These are phyloP conservation scores for Alternaria sp. DNA, from an alignment of 2,329 filamentous ascomycete species.

Conservation along the genomic window DNA sequence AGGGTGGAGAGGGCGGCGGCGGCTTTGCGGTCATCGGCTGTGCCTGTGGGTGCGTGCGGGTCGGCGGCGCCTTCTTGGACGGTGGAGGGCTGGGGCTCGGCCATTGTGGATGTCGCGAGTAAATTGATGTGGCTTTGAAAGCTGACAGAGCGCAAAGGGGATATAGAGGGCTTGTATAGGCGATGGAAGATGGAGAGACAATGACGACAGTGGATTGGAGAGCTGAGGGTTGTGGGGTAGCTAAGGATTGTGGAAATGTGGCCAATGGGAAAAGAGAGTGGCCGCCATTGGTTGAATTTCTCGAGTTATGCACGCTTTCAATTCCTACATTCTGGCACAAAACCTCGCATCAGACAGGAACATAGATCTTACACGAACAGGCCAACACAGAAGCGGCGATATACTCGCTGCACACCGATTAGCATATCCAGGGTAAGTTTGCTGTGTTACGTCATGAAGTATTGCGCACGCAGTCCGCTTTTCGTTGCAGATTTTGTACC, in stretches of 20 bases:
- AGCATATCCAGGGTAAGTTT: conserved; percentile 1
- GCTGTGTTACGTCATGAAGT: not conserved
- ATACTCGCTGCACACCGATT: not conserved
- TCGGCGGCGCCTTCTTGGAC: conserved; percentile 67
- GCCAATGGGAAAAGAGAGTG: conserved; percentile 25
- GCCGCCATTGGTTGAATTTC: conserved; percentile 19
- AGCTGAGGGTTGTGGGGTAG: conserved; percentile 16
- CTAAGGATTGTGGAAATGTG: not conserved
- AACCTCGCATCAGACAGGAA: not conserved
- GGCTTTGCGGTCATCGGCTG: conserved; percentile 79
- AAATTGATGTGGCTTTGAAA: not conserved
- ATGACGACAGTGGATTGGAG: not conserved
- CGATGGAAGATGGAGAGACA: not conserved
- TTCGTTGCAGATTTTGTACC: conserved; percentile 10
- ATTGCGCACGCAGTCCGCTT: conserved; percentile 1
- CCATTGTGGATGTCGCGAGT: conserved; percentile 55
- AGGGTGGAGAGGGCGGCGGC: conserved; percentile 75
- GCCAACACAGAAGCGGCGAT: not conserved
- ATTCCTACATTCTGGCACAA: not conserved
- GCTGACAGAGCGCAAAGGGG: not conserved
- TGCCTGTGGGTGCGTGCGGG: conserved; percentile 52
- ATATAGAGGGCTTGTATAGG: not conserved
- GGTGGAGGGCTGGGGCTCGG: conserved; percentile 64
- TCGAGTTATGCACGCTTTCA: not conserved
- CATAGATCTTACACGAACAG: not conserved